phyloP scores from a whole-genome alignment of 2,329 filamentous ascomycete genomes.

The Chrysosporium keratinophilum region DNA sequence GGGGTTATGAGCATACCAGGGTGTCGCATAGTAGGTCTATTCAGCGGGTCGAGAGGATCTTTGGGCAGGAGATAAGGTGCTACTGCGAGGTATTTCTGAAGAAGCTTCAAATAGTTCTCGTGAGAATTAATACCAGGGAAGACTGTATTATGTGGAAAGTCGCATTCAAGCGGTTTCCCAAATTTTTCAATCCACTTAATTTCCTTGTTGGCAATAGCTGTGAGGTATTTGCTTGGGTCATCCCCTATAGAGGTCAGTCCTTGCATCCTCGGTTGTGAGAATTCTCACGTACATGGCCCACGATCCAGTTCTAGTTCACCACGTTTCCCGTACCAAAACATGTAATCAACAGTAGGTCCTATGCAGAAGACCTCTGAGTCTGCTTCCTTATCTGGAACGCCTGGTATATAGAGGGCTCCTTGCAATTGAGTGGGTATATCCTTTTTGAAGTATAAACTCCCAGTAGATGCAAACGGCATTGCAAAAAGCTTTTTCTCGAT shows the following conservation, averaged over 20 bases:
- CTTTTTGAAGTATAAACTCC: constrained; percentile 21
- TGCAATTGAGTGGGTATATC: constrained; percentile 14
- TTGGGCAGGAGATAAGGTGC: constrained; percentile 20
- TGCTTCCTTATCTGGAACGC: background rate
- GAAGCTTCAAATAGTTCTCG: constrained; percentile 17
- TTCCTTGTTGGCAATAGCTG: constrained; percentile 18
- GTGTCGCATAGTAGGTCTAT: constrained; percentile 19
- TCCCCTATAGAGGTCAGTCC: constrained; percentile 3
- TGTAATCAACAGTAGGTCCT: constrained; percentile 20
- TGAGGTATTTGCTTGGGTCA: constrained; percentile 14
- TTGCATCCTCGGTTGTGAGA: background rate
- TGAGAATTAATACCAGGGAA: constrained; percentile 17
- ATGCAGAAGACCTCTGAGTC: constrained; percentile 16
- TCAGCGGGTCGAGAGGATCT: constrained; percentile 8
- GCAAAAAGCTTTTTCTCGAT: constrained; percentile 19
- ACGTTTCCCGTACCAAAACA: constrained; percentile 23
- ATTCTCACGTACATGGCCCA: constrained; percentile 20
- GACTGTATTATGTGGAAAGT: constrained; percentile 20
- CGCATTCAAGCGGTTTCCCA: constrained; percentile 17
- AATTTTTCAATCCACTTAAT: constrained; percentile 16
- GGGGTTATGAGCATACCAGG: constrained; percentile 4
- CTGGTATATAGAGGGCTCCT: constrained; percentile 11
- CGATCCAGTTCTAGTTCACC: constrained; percentile 17
- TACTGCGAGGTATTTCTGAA: constrained; percentile 20
- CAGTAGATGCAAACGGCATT: constrained; percentile 18